These are phyloP conservation scores for Clitoria ternatea DNA, from an alignment of 306 rosid genomes.

Conservation along the genomic window DNA sequence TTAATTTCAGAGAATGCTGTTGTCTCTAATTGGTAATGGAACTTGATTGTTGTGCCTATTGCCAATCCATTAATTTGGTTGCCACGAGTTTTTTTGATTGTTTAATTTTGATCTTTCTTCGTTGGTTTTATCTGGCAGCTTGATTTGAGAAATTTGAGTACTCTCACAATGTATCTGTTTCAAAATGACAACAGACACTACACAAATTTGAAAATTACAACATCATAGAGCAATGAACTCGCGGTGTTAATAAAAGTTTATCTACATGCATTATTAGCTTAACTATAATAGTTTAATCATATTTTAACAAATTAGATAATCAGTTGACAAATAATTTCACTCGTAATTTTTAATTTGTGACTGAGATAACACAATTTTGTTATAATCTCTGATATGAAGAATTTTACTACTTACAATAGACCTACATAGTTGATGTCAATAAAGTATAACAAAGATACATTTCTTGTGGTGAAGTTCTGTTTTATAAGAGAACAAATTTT, in stretches of 20 bases:
- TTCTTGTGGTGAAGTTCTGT: not conserved
- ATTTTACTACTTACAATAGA: too few relatives aligned
- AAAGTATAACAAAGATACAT: too few relatives aligned
- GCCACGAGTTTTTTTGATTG: not conserved
- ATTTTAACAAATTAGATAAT: too few relatives aligned
- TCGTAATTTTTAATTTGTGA: too few relatives aligned
- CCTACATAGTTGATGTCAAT: too few relatives aligned
- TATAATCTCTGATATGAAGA: too few relatives aligned
- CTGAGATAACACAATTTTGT: too few relatives aligned
- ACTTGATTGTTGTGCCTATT: not conserved
- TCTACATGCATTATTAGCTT: slow-evolving; percentile 4
- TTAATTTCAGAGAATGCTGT: not conserved
- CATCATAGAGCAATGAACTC: slow-evolving; percentile 6
- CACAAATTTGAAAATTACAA: too few relatives aligned
- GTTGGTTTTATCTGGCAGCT: not conserved
- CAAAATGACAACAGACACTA: not conserved
- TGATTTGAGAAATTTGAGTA: not conserved
- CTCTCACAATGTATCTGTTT: not conserved
- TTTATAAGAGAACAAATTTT: not conserved
- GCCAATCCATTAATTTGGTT: not conserved
- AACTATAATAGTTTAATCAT: not conserved
- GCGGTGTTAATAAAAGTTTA: not conserved
- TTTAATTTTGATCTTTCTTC: not conserved
- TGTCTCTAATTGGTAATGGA: not conserved
- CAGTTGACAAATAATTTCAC: too few relatives aligned